A percentile compares a stretch with the other conserved stretches of the same genome.
Evolutionary conservation across 495 filamentous ascomycete species (phyloP).

Genomic region (Podospora australis): DNA sequence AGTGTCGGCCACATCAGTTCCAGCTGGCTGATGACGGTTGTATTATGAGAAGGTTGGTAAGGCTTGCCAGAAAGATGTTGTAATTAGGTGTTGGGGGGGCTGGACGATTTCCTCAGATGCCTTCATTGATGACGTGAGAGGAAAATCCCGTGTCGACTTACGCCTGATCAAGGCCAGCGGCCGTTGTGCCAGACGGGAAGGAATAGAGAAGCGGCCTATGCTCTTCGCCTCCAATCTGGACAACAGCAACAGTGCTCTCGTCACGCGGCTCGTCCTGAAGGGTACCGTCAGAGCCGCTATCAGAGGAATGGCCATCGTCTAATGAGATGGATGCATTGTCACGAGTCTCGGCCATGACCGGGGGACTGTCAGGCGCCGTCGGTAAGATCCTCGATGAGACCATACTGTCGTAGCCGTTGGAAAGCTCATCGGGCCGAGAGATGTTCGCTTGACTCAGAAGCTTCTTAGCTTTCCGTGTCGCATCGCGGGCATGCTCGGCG

Average conservation of each 20-base stretch:
- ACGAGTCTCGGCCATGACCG: constrained; percentile 1
- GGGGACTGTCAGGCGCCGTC: constrained; percentile 16
- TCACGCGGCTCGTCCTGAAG: constrained; percentile 20
- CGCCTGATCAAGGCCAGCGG: too few relatives aligned
- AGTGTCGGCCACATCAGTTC: too few relatives aligned
- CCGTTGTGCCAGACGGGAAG: constrained; percentile 7
- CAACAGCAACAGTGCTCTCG: too few relatives aligned
- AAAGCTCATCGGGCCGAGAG: constrained; percentile 15
- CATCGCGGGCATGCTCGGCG: constrained; percentile 59
- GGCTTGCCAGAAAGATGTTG: too few relatives aligned
- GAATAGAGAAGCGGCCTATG: constrained; percentile 11
- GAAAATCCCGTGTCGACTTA: too few relatives aligned
- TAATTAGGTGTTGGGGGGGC: too few relatives aligned
- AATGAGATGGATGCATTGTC: constrained; percentile 19
- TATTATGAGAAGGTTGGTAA: too few relatives aligned
- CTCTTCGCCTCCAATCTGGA: background rate
- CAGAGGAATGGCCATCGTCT: constrained; percentile 11
- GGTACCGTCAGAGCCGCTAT: constrained; percentile 21
- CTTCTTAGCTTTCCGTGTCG: constrained; percentile 51
- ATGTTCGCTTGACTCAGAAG: constrained; percentile 43
- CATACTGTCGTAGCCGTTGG: constrained; percentile 30
- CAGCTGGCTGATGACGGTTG: too few relatives aligned
- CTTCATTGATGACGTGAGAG: too few relatives aligned
- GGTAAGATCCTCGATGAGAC: constrained; percentile 26
- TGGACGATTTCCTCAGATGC: too few relatives aligned